phyloP scores from a whole-genome alignment of 371 early-diverging fungal species.

The Furculomyces boomerangus region DNA sequence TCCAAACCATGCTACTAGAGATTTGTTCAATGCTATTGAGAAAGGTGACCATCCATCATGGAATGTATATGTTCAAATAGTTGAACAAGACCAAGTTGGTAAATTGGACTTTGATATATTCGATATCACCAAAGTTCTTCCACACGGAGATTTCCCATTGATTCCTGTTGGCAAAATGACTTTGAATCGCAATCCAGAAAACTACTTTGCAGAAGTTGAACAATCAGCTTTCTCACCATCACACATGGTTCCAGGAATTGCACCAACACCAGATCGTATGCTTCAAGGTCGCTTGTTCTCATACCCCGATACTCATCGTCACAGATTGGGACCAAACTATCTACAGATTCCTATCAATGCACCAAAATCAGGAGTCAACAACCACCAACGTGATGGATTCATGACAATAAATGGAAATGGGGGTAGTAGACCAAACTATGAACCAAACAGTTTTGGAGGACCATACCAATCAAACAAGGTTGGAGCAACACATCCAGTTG shows the following conservation, averaged over 20 bases:
- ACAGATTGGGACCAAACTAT: constrained; percentile 59
- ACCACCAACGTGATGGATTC: constrained; percentile 54
- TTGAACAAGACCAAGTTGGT: constrained; percentile 48
- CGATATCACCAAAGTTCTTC: constrained; percentile 72
- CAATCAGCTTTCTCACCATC: constrained; percentile 60
- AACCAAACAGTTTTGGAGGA: constrained; percentile 47
- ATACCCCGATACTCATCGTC: constrained; percentile 58
- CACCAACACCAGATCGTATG: constrained; percentile 46
- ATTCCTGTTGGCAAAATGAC: constrained; percentile 50
- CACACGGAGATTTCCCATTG: constrained; percentile 54
- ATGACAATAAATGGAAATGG: constrained; percentile 48
- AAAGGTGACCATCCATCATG: constrained; percentile 53
- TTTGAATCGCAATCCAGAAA: constrained; percentile 54
- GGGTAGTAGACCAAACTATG: constrained; percentile 52
- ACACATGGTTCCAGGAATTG: constrained; percentile 57
- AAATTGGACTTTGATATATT: constrained; percentile 58
- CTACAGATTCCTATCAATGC: constrained; percentile 57
- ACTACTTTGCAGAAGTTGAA: constrained; percentile 68
- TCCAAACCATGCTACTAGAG: constrained; percentile 58
- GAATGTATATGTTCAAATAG: constrained; percentile 55
- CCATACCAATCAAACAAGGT: constrained; percentile 32
- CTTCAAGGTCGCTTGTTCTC: constrained; percentile 60
- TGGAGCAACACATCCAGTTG: constrained; percentile 16
- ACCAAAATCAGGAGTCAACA: constrained; percentile 25
- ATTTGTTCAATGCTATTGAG: constrained; percentile 55